phyloP scores from a whole-genome alignment of 2,329 filamentous ascomycete species.

The Aspergillus latus region DNA sequence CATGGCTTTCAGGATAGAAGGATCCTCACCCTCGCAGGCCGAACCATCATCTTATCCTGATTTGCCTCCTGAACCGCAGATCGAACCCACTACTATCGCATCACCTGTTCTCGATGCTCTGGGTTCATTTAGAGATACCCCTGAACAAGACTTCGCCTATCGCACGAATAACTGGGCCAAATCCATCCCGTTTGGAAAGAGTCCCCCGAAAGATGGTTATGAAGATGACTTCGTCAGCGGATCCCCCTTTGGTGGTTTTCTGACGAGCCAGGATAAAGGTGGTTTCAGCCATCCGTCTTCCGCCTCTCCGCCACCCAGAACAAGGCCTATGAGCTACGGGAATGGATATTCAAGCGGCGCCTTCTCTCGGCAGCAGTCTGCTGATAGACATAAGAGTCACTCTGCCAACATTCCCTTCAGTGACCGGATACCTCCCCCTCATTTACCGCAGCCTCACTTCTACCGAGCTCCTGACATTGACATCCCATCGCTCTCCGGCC shows the following conservation, averaged over 20 bases:
- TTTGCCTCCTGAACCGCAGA: constrained; percentile 25
- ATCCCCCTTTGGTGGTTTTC: constrained; percentile 43
- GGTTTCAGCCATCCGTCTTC: constrained; percentile 46
- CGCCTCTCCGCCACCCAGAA: constrained; percentile 43
- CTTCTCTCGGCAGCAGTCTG: constrained; percentile 38
- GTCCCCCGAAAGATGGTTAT: constrained; percentile 42
- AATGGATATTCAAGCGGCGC: constrained; percentile 39
- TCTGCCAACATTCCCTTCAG: constrained; percentile 39
- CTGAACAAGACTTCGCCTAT: constrained; percentile 35
- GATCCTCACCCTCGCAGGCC: constrained; percentile 26
- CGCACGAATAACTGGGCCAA: constrained; percentile 47
- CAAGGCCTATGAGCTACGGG: constrained; percentile 45
- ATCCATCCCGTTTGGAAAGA: constrained; percentile 46
- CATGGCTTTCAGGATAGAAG: constrained; percentile 25
- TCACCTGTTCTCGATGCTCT: constrained; percentile 43
- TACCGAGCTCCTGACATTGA: constrained; percentile 74
- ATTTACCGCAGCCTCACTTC: constrained; percentile 74
- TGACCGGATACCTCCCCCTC: constrained; percentile 59
- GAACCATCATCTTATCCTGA: constrained; percentile 36
- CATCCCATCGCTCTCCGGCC: constrained; percentile 43
- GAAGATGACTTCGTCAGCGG: constrained; percentile 37
- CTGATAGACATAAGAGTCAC: constrained; percentile 40
- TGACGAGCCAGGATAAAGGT: constrained; percentile 38
- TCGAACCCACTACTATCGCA: constrained; percentile 26
- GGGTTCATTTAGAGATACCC: constrained; percentile 32